Conservation (phyloP, 257 asterid species). For the Solanum stenotomum region DNA sequence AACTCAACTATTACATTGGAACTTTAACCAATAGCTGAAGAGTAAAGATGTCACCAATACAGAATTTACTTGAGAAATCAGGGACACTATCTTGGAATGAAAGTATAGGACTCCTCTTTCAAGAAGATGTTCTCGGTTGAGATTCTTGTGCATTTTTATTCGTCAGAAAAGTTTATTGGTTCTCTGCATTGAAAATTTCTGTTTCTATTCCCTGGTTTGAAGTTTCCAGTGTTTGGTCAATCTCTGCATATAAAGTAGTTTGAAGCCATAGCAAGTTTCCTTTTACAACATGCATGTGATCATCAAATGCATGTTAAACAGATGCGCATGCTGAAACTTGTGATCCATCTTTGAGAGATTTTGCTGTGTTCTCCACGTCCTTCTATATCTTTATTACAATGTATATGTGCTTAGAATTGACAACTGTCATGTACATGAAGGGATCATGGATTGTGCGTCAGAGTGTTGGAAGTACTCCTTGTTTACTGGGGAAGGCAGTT, state of each 20-base stretch:
- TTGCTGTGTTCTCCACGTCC: not conserved
- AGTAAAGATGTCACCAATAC: not conserved
- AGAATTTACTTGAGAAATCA: not conserved
- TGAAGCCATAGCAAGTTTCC: not conserved
- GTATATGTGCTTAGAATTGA: not conserved
- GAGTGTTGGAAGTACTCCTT: constrained; percentile 99
- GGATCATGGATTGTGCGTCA: constrained; percentile 99
- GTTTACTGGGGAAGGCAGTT: constrained; percentile 92
- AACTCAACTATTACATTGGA: not conserved
- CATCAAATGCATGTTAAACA: not conserved
- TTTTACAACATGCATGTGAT: not conserved
- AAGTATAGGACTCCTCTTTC: not conserved
- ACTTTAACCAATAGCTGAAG: not conserved
- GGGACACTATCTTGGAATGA: not conserved
- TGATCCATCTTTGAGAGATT: not conserved
- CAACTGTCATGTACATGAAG: constrained; percentile 20
- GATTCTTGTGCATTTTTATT: not conserved
- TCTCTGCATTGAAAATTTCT: not conserved
- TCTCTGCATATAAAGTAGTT: not conserved
- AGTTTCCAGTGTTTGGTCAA: not conserved
- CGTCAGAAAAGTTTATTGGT: not conserved
- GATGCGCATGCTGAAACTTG: not conserved
- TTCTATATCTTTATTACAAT: not conserved
- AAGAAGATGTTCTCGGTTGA: not conserved
- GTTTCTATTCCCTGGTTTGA: not conserved